Evolutionary conservation across 768 basidiomycete species (phyloP).

Genomic region (Leucogyrophana mollusca): DNA sequence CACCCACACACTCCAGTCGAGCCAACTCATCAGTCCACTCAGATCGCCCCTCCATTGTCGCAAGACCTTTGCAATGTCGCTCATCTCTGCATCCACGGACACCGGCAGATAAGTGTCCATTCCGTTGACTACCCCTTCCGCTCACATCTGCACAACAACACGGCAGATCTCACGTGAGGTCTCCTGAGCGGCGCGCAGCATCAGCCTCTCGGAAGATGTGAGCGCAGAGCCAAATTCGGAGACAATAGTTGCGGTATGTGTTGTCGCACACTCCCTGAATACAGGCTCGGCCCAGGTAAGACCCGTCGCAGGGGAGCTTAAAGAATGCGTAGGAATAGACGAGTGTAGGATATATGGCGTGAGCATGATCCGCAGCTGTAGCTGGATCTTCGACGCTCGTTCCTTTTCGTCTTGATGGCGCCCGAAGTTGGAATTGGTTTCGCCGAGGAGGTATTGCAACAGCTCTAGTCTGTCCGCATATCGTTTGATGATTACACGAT

Average conservation of each 20-base stretch:
- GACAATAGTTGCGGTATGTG: conserved; percentile 1
- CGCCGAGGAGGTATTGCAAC: conserved; percentile 33
- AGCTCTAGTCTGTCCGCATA: conserved; percentile 42
- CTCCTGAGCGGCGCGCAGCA: conserved; percentile 9
- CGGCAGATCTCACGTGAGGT: conserved; percentile 19
- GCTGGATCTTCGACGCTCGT: conserved; percentile 6
- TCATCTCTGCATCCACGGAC: no score
- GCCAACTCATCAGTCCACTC: conserved; percentile 14
- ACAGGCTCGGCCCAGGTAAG: conserved; percentile 9
- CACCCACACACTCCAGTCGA: conserved; percentile 24
- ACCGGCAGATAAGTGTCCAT: background rate
- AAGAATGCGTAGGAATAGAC: conserved; percentile 5
- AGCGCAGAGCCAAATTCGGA: background rate
- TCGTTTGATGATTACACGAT: conserved; percentile 37
- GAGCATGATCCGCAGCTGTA: conserved; percentile 20
- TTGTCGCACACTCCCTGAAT: conserved; percentile 11
- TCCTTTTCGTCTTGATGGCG: conserved; percentile 8
- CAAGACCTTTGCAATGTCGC: background rate
- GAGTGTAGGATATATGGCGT: conserved; percentile 12
- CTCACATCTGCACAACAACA: conserved; percentile 17
- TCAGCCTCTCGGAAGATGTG: conserved; percentile 10
- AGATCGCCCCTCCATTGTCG: conserved; percentile 9
- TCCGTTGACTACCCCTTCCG: conserved; percentile 10
- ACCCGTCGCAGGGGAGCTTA: background rate
- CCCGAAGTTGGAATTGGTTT: no score